Conservation (phyloP, 768 basidiomycete species). For the Boletus reticulatus region DNA sequence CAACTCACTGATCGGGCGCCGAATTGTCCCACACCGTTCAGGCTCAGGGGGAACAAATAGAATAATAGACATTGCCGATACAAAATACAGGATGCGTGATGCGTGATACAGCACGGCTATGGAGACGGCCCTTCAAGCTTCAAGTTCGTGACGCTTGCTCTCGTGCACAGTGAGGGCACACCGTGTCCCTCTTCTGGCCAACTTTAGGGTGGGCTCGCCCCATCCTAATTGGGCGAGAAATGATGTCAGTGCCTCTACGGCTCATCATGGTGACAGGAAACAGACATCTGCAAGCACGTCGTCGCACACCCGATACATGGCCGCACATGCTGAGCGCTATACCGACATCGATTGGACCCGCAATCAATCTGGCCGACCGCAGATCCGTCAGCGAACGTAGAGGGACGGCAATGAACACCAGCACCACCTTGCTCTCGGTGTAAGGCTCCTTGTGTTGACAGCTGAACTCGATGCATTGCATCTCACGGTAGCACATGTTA, state of each 20-base stretch:
- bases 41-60: background rate
- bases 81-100: conserved; percentile 8
- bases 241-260: conserved; percentile 13
- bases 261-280: background rate
- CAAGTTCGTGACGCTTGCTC: conserved; percentile 8
- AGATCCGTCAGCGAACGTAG: background rate
- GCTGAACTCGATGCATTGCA: conserved; percentile 34
- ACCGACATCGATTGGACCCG: conserved; percentile 38
- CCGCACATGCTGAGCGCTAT: conserved; percentile 37
- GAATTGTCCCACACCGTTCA: too few relatives aligned
- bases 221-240: conserved; percentile 14
- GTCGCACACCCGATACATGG: conserved; percentile 36
- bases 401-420: too few relatives aligned
- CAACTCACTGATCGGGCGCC: conserved; percentile 8
- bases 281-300: conserved; percentile 43
- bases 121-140: background rate
- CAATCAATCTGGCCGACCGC: conserved; percentile 41
- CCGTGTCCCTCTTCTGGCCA: conserved; percentile 13
- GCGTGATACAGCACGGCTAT: background rate
- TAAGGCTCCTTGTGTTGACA: conserved; percentile 39
- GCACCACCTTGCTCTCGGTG: conserved; percentile 30
- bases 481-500: conserved; percentile 45
- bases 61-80: conserved; percentile 18
- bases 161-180: conserved; percentile 22
- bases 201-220: conserved; percentile 21